A percentile compares a stretch with the other conserved stretches of the same genome.
Evolutionary conservation across 768 basidiomycete species (phyloP).

Genomic region (Saitozyma podzolica): DNA sequence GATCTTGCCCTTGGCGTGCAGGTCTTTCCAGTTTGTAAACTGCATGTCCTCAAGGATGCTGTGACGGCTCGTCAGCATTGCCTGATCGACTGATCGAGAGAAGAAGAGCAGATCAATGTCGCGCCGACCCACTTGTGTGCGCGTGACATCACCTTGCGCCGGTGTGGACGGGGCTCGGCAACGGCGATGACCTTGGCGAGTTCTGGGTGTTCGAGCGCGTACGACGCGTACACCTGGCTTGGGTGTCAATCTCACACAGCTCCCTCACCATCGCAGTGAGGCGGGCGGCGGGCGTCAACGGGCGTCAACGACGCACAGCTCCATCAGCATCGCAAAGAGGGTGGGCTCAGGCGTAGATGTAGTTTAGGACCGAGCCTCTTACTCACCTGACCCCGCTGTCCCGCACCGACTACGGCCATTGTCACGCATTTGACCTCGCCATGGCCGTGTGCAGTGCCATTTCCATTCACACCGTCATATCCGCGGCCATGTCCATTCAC

Average conservation of each 20-base stretch:
- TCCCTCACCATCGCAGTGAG: no score
- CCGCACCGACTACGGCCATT: constrained; percentile 76
- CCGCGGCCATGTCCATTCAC: no score
- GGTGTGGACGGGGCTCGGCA: constrained; percentile 74
- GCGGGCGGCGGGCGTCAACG: no score
- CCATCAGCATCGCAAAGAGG: no score
- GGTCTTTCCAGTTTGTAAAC: constrained; percentile 70
- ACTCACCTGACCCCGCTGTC: constrained; percentile 73
- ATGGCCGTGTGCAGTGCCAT: not conserved
- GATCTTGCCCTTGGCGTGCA: constrained; percentile 69
- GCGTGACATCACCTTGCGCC: constrained; percentile 63
- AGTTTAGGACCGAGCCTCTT: not conserved
- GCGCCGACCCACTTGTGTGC: constrained; percentile 51
- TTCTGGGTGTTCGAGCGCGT: constrained; percentile 63
- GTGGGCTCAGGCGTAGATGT: no score
- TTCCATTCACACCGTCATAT: not conserved
- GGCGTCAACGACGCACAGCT: no score
- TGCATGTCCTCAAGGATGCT: constrained; percentile 67
- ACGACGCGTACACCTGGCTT: constrained; percentile 64
- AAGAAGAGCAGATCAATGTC: no score
- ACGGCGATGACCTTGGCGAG: constrained; percentile 77
- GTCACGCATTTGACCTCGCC: constrained; percentile 53
- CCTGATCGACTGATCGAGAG: no score
- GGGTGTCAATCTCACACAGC: not conserved
- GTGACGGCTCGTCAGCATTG: not conserved